Percentiles rank a stretch among this genome's conserved stretches.
These are phyloP conservation scores for Ophiognomonia clavigignenti-juglandacearum DNA, from an alignment of 2,329 filamentous ascomycete species.

Conservation along the genomic window DNA sequence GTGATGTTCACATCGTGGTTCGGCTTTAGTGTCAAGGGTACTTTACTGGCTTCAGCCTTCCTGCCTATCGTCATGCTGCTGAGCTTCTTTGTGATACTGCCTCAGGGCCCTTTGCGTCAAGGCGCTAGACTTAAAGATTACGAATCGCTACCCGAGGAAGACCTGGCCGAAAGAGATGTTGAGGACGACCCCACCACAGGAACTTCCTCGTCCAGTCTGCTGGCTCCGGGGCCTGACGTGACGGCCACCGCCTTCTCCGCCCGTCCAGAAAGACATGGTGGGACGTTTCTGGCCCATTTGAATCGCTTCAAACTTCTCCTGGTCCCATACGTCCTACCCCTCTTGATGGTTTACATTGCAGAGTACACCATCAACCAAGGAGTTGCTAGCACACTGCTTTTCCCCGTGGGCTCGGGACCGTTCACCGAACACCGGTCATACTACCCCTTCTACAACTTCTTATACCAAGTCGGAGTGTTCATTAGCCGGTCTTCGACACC, in stretches of 20 bases:
- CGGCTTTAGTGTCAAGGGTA: slow-evolving; percentile 67
- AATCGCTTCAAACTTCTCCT: slow-evolving; percentile 66
- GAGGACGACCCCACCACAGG: slow-evolving; percentile 30
- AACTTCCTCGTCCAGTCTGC: slow-evolving; percentile 43
- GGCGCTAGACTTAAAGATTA: slow-evolving; percentile 45
- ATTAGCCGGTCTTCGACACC: slow-evolving; percentile 88
- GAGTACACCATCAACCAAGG: slow-evolving; percentile 99
- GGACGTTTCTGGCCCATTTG: slow-evolving; percentile 47
- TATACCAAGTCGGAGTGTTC: slow-evolving; percentile 95
- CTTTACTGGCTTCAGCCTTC: slow-evolving; percentile 71
- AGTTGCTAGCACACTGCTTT: slow-evolving; percentile 83
- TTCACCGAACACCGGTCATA: slow-evolving; percentile 81
- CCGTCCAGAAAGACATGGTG: slow-evolving; percentile 24
- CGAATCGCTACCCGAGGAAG: slow-evolving; percentile 41
- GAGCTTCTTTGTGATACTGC: slow-evolving; percentile 81
- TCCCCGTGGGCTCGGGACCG: slow-evolving; percentile 70
- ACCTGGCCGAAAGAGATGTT: slow-evolving; percentile 30
- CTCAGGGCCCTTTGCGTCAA: slow-evolving; percentile 58
- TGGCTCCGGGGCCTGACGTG: slow-evolving; percentile 37
- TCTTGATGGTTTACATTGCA: slow-evolving; percentile 87
- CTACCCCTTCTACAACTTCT: slow-evolving; percentile 90
- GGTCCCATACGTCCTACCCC: slow-evolving; percentile 79
- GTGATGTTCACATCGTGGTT: slow-evolving; percentile 79
- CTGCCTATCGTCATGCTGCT: slow-evolving; percentile 78
- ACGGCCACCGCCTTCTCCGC: slow-evolving; percentile 36